These are phyloP conservation scores for Entomortierella beljakovae DNA, from an alignment of 192 early-diverging fungal genomes.

Conservation along the genomic window DNA sequence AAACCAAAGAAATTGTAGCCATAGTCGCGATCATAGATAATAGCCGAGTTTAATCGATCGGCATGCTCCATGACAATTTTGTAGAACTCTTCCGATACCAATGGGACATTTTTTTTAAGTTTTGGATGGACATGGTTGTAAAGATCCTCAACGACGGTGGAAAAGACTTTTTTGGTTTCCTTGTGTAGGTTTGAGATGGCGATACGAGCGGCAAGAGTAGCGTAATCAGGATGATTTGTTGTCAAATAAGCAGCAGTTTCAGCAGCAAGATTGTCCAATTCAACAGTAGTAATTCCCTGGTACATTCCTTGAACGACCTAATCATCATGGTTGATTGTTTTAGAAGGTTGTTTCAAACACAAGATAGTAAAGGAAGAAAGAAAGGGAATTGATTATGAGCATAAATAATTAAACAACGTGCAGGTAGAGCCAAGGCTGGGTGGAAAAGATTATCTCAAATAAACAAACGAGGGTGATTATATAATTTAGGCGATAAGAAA, in stretches of 20 bases:
- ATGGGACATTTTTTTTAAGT: conserved; percentile 81
- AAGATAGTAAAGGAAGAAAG: not conserved
- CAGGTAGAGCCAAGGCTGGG: too few species aligned
- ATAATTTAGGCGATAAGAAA: too few species aligned
- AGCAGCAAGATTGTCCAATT: conserved; percentile 96
- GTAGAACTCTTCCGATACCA: conserved; percentile 85
- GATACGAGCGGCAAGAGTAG: conserved; percentile 94
- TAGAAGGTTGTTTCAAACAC: not conserved
- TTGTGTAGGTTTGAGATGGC: conserved; percentile 95
- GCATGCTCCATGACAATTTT: conserved; percentile 72
- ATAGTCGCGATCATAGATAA: conserved; percentile 95
- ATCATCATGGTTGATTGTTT: not conserved
- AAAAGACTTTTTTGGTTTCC: conserved; percentile 83
- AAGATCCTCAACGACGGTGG: conserved; percentile 82
- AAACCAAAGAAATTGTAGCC: conserved; percentile 99
- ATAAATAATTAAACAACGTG: too few species aligned
- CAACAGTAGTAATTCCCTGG: conserved; percentile 96
- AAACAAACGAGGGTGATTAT: too few species aligned
- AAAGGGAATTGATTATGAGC: not conserved
- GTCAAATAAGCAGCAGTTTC: conserved; percentile 92
- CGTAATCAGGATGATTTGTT: conserved; percentile 96
- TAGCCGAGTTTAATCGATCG: conserved; percentile 85
- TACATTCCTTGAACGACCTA: conserved; percentile 94
- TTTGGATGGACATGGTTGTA: conserved; percentile 90
- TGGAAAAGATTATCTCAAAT: too few species aligned